Conservation (phyloP, 768 basidiomycete species). For the Exidia glandulosa region DNA sequence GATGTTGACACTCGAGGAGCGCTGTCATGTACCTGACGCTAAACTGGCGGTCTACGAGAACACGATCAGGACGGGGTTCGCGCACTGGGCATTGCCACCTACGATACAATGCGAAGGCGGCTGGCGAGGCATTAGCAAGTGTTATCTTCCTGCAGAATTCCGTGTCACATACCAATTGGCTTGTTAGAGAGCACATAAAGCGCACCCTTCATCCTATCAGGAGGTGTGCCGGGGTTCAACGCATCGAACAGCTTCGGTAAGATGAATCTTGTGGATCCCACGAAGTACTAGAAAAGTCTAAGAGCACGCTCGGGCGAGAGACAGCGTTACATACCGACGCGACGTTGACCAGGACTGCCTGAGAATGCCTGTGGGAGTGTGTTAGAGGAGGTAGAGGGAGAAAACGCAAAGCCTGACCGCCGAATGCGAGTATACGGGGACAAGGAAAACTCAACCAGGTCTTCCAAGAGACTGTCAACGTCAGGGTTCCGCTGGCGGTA, state of each 20-base stretch:
- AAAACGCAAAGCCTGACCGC: constrained; percentile 33
- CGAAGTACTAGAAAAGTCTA: constrained; percentile 38
- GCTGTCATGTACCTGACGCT: constrained; percentile 49
- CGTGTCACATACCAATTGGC: constrained; percentile 9
- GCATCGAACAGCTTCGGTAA: constrained; percentile 19
- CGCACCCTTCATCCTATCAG: constrained; percentile 21
- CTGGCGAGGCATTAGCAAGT: background rate
- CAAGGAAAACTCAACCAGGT: constrained; percentile 62
- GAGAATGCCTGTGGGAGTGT: constrained; percentile 48
- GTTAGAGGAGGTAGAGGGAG: background rate
- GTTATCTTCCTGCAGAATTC: background rate
- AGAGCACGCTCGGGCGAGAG: background rate
- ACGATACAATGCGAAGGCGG: background rate
- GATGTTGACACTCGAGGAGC: constrained; percentile 66
- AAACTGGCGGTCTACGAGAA: constrained; percentile 39
- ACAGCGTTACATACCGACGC: constrained; percentile 39
- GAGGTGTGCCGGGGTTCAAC: constrained; percentile 14
- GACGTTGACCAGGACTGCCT: constrained; percentile 51
- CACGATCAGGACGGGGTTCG: constrained; percentile 5
- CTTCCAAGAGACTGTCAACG: constrained; percentile 59
- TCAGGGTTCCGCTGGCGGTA: constrained; percentile 63
- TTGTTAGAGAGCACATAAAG: constrained; percentile 58
- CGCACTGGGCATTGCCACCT: background rate
- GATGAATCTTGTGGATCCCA: constrained; percentile 57
- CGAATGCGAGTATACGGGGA: constrained; percentile 72